Evolutionary conservation across 345 rosid genomes (phyloP).

Genomic region (Bruguiera gymnorhiza): DNA sequence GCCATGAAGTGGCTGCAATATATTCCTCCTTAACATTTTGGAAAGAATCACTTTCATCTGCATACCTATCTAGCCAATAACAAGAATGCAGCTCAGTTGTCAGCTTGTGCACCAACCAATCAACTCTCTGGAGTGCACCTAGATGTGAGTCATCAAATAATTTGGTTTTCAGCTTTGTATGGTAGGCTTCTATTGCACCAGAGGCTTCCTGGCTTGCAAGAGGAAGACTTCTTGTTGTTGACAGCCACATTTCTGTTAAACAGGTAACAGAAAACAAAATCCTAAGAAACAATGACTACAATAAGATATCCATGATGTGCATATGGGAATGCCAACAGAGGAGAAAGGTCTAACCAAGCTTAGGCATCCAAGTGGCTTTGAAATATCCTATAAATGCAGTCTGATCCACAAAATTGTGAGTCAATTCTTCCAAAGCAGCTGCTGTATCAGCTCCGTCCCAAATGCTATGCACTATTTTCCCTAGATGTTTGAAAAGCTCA

Average conservation of each 20-base stretch:
- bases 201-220: conserved; percentile 97
- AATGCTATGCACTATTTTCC: conserved; percentile 60
- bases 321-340: not conserved
- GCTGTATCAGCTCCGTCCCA: conserved; percentile 57
- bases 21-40: conserved; percentile 89
- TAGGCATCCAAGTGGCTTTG: conserved; percentile 81
- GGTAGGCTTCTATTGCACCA: conserved; percentile 96
- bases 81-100: conserved; percentile 88
- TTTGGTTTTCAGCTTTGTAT: conserved; percentile 78
- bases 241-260: conserved; percentile 87
- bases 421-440: conserved; percentile 55
- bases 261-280: not conserved
- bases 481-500: conserved; percentile 73
- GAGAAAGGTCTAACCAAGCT: conserved; percentile 62
- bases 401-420: conserved; percentile 79
- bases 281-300: not conserved
- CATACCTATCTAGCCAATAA: conserved; percentile 89
- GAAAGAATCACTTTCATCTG: conserved; percentile 88
- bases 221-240: conserved; percentile 70
- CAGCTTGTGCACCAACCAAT: conserved; percentile 95
- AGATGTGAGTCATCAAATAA: conserved; percentile 93
- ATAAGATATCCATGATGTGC: not conserved
- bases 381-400: conserved; percentile 72
- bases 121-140: conserved; percentile 85
- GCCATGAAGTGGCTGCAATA: conserved; percentile 90